These are phyloP conservation scores for Phialocephala sp. DNA, from an alignment of 2,329 filamentous ascomycete genomes.

Conservation along the genomic window DNA sequence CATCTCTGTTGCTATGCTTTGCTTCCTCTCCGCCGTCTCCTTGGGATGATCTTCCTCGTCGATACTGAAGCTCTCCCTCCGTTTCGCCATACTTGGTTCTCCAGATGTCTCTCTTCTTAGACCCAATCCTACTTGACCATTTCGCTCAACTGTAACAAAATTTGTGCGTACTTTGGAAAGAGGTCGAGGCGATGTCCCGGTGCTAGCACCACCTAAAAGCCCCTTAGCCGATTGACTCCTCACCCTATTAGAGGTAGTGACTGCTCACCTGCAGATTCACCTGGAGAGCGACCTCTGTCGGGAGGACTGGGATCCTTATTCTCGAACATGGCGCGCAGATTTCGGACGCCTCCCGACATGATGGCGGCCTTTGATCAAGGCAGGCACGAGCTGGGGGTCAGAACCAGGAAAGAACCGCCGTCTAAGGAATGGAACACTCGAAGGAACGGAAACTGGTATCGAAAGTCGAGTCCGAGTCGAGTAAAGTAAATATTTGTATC, in stretches of 20 bases:
- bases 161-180: conserved; percentile 77
- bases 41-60: conserved; percentile 37
- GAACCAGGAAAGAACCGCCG: neutral
- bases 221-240: conserved; percentile 25
- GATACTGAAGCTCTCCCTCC: conserved; percentile 40
- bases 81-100: conserved; percentile 37
- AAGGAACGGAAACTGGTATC: neutral
- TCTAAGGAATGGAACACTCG: neutral
- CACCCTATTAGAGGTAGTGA: conserved; percentile 13
- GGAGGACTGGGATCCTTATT: conserved; percentile 60
- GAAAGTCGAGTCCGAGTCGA: conserved; percentile 8
- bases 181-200: conserved; percentile 60
- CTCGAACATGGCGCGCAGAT: conserved; percentile 79
- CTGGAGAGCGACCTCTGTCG: conserved; percentile 73
- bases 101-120: conserved; percentile 46
- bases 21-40: conserved; percentile 34
- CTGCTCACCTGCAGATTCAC: conserved; percentile 52
- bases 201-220: conserved; percentile 33
- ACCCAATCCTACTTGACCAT: conserved; percentile 48
- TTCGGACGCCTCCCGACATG: conserved; percentile 52
- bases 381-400: neutral
- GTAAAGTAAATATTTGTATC: neutral
- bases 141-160: conserved; percentile 73
- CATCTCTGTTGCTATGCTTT: conserved; percentile 36
- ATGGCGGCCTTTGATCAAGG: conserved; percentile 14